Evolutionary conservation across 2,329 filamentous ascomycete genomes (phyloP).

Genomic region (Endocalyx cinctus): DNA sequence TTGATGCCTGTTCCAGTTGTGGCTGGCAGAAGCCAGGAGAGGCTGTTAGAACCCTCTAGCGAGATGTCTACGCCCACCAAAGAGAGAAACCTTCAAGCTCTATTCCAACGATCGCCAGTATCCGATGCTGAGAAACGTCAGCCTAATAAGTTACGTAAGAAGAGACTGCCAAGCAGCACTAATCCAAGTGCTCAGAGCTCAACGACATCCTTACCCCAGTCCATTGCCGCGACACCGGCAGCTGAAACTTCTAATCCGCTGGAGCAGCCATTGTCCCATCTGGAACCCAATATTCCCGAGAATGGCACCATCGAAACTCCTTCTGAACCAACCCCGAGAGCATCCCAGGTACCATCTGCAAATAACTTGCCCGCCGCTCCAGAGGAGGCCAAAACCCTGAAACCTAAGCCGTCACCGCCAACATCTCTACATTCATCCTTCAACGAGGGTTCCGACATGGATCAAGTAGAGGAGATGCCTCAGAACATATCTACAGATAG

Average conservation of each 20-base stretch:
- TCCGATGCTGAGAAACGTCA: constrained; percentile 62
- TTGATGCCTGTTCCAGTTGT: constrained; percentile 25
- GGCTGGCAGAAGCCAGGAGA: constrained; percentile 45
- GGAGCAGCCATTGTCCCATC: constrained; percentile 26
- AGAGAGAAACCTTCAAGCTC: constrained; percentile 62
- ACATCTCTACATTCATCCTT: constrained; percentile 72
- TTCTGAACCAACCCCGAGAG: constrained; percentile 42
- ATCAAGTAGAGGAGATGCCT: constrained; percentile 59
- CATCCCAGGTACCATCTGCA: constrained; percentile 40
- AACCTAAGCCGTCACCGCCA: constrained; percentile 67
- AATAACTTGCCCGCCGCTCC: constrained; percentile 38
- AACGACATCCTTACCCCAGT: constrained; percentile 62
- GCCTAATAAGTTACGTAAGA: constrained; percentile 91
- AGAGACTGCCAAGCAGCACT: constrained; percentile 67
- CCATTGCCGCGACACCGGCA: constrained; percentile 41
- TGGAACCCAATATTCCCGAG: constrained; percentile 18
- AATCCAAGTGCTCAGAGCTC: constrained; percentile 91
- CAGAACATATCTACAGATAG: constrained; percentile 27
- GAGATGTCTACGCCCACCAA: constrained; percentile 53
- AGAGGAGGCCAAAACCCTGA: constrained; percentile 45
- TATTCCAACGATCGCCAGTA: constrained; percentile 67
- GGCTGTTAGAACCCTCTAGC: constrained; percentile 36
- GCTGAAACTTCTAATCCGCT: constrained; percentile 43
- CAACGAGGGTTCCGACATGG: constrained; percentile 78
- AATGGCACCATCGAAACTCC: constrained; percentile 24